phyloP scores from a whole-genome alignment of 306 rosid species.

The Sicyos edulis region DNA sequence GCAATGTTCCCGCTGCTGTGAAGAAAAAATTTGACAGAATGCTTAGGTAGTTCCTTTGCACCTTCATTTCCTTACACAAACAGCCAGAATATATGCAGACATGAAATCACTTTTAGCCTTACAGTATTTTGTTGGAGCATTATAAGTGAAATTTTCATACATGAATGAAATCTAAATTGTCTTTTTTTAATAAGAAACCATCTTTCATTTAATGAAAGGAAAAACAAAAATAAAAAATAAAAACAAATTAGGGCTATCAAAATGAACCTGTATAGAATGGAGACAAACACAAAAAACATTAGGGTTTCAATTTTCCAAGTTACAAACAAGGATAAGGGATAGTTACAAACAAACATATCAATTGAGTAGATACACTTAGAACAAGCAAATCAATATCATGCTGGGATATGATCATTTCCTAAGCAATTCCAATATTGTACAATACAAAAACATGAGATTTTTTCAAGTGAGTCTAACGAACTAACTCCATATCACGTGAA shows the following conservation, averaged over 20 bases:
- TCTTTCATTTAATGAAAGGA: background rate
- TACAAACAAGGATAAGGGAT: background rate
- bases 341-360: background rate
- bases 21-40: conserved; percentile 60
- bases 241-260: background rate
- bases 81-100: conserved; percentile 1
- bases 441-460: no score
- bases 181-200: background rate
- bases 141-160: background rate
- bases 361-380: background rate
- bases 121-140: background rate
- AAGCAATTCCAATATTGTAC: no score
- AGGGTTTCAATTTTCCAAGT: background rate
- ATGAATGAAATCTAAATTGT: background rate
- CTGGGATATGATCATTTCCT: background rate
- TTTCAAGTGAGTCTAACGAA: background rate
- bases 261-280: background rate
- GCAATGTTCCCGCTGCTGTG: conserved; percentile 72
- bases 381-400: background rate
- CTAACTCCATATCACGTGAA: background rate
- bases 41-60: conserved; percentile 41
- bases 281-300: background rate
- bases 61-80: conserved; percentile 37
- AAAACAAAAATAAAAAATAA: no score
- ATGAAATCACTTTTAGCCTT: background rate